Percentiles rank a stretch among this genome's conserved stretches.
Evolutionary conservation across 768 basidiomycete species (phyloP).

Genomic region (Podaxis sp.): DNA sequence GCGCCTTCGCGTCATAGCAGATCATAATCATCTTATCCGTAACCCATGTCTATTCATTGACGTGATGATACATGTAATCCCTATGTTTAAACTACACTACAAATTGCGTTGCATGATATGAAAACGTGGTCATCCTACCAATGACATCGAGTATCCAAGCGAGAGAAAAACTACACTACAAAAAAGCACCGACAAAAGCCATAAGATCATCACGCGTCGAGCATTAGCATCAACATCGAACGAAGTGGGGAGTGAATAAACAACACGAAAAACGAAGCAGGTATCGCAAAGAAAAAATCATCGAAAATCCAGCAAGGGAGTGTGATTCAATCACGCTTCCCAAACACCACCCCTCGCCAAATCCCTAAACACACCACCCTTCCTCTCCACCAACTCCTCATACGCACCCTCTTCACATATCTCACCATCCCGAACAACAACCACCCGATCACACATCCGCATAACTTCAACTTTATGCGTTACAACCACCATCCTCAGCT

Average conservation of each 20-base stretch:
- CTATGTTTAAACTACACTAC: background rate
- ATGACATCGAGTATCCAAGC: background rate
- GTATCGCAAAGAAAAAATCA: background rate
- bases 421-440: constrained; percentile 77
- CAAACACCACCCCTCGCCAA: constrained; percentile 78
- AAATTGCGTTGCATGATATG: background rate
- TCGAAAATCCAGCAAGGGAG: background rate
- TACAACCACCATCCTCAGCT: constrained; percentile 79
- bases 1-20: background rate
- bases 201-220: background rate
- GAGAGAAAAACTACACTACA: background rate
- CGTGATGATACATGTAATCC: background rate
- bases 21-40: background rate
- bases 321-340: constrained; percentile 20
- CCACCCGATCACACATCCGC: constrained; percentile 87
- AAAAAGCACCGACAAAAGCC: background rate
- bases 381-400: constrained; percentile 62
- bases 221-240: background rate
- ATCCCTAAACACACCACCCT: constrained; percentile 67
- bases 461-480: constrained; percentile 92
- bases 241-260: background rate
- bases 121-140: background rate
- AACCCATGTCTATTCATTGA: background rate
- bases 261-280: background rate
- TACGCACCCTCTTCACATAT: constrained; percentile 80